These are phyloP conservation scores for Aspergillus hancockii DNA, from an alignment of 495 filamentous ascomycete genomes.

Conservation along the genomic window DNA sequence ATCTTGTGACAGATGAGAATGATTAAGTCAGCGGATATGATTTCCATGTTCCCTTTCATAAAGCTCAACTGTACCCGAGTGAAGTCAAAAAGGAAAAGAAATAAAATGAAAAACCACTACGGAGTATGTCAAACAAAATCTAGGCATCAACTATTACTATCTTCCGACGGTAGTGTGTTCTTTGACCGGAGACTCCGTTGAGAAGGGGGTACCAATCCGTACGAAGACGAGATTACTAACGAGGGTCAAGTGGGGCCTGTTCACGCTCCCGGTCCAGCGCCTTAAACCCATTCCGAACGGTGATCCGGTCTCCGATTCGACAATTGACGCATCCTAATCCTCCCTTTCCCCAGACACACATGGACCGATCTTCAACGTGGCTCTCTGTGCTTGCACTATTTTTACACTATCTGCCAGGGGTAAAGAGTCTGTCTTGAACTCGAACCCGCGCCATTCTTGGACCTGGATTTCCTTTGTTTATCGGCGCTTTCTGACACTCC, in stretches of 20 bases:
- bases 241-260: not conserved
- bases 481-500: constrained; percentile 4
- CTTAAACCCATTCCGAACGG: not conserved
- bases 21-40: too few relatives aligned
- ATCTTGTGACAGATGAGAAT: too few relatives aligned
- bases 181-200: not conserved
- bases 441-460: not conserved
- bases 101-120: not conserved
- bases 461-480: constrained; percentile 10
- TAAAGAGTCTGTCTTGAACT: constrained; percentile 9
- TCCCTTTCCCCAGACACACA: constrained; percentile 25
- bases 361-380: constrained; percentile 29
- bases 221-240: not conserved
- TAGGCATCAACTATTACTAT: not conserved
- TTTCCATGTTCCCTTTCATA: not conserved
- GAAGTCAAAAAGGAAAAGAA: not conserved
- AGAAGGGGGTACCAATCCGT: not conserved
- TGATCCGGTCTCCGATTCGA: constrained; percentile 22
- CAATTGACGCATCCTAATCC: constrained; percentile 1
- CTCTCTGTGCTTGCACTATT: constrained; percentile 18
- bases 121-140: too few relatives aligned
- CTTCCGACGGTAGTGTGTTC: not conserved
- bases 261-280: not conserved
- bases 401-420: constrained; percentile 21
- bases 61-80: not conserved